Base-by-base conservation (phyloP, 2,329 filamentous ascomycete genomes). In the Pseudogymnoascus sp. region DNA sequence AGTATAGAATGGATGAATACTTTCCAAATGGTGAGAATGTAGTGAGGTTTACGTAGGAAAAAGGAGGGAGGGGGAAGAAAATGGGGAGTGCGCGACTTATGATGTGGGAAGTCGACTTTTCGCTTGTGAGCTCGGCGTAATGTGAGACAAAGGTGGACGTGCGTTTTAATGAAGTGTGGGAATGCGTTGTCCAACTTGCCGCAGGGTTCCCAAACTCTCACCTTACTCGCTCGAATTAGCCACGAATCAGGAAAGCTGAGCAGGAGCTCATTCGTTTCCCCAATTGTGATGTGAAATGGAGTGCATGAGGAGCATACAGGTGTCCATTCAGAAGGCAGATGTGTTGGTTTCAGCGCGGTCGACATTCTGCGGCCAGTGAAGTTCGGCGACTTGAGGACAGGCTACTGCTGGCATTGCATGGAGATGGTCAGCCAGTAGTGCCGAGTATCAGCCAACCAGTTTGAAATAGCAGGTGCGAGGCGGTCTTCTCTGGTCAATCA, bases 1-100 rank as follows among this genome's bases (percentile, higher is more conserved):
- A 56, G 50, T 56, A 56, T 56, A 56, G 50, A 56, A 56, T 56
- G 50, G 50, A 56, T 33, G 50, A 56, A 61, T 61, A 38, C 59
- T 61, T 29, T 61, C 33, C 33, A 38, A 42, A 61, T 38, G n/a
- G 33, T 16, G 14, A 8, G 59, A 42, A 42, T 61, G 59, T 16
- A 29, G 38, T 61, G 33, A 42, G 6, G 33, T 61, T 61, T 61
- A 40, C 24, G 24, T 38, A 6, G 33, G 59, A 61, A 42, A 42
- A 61, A 42, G 38, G 24, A 61, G 21, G 33, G 37, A 37, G 38
- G 37, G 33, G 33, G 59, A 38, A 61, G 19, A 40, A 42, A 61
- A 26, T 37, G 59, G 59, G 59, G 19, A 42, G 19, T 61, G 33
- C 59, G 59, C 59, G 38, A 61, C 59, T 61, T 61, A 61, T 61